phyloP scores from a whole-genome alignment of 2,329 filamentous ascomycete species.

The Fusarium falciforme region DNA sequence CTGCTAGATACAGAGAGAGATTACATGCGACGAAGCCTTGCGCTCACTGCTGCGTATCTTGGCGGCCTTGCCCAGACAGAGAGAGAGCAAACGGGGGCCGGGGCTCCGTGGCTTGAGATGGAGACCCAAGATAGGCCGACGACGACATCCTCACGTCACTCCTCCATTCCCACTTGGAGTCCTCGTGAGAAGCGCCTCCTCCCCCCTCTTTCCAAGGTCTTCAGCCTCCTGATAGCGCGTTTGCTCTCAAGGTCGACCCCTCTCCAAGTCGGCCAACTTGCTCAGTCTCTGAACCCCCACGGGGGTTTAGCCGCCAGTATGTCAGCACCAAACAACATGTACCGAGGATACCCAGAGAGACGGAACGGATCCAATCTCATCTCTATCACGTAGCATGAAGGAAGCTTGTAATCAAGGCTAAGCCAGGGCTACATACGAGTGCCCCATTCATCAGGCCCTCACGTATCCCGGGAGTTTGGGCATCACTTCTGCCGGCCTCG shows the following conservation, averaged over 20 bases:
- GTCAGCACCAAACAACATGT: not conserved
- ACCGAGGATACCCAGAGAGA: not conserved
- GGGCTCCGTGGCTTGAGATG: not conserved
- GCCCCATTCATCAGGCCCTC: constrained; percentile 23
- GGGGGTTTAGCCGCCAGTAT: not conserved
- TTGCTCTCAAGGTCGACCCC: constrained; percentile 5
- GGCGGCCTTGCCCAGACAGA: not conserved
- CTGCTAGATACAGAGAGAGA: not conserved
- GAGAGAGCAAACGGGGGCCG: not conserved
- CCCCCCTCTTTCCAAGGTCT: not conserved
- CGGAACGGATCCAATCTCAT: not conserved
- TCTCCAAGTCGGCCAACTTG: constrained; percentile 1
- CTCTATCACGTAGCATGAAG: not conserved
- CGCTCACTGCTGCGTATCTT: not conserved
- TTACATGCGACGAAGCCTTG: not conserved
- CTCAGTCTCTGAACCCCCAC: not conserved
- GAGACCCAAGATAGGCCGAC: not conserved
- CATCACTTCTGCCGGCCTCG: constrained; percentile 14
- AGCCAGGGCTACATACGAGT: not conserved
- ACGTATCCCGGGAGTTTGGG: constrained; percentile 18
- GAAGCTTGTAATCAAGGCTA: not conserved
- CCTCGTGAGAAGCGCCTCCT: constrained; percentile 5
- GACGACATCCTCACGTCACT: constrained; percentile 8
- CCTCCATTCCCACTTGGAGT: not conserved
- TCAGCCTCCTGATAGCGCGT: not conserved